Evolutionary conservation across 148 eudicot species (phyloP), one percentile per base, ranked within the genome.

Genomic region (Amaranthus hypochondriacus): DNA sequence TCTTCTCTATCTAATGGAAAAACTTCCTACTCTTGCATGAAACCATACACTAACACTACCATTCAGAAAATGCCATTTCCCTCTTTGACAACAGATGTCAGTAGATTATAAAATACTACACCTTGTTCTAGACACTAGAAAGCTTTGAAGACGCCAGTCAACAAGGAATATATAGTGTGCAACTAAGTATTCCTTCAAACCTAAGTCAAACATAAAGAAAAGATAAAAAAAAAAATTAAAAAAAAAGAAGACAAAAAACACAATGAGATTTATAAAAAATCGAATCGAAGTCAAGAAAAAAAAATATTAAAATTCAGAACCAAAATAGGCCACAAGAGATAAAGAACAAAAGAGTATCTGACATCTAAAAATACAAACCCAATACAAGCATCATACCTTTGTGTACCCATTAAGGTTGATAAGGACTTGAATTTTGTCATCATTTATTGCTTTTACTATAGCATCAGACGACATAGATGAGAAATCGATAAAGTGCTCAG

Each of bases 331-430:
- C 56, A 50, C 14, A 67, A 21, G 12, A 60, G 12, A 46, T 9
- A n/a, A 43, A 48, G 56, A 50, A 49, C 70, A 50, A 18, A 39
- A 48, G 9, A 65, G 48, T 4, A 7, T n/a, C 13, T 14, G 65
- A 55, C n/a, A 48, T 48, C 10, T 50, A 67, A 6, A 28, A 4
- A n/a, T 11, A 9, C 42, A 48, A 79, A 42, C 52, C 56, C n/a
- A 57, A 43, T 48, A 65, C 9, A 62, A 44, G 62, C 73, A 58
- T 50, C 56, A 13, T 82, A 95, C 99, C 96, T 95, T 95, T 9
- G 99, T 95, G 72, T 92, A 95, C 39, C 99, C 99, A 85, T 92
- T 95, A 73, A 95, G 99, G 76, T 95, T 92, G 70, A 95, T 71
- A 59, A 95, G 93, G 75, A 95, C 82, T 62, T 95, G 99, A 78